Evolutionary conservation across 345 rosid genomes (phyloP).

Genomic region (Hypericum androsaemum): DNA sequence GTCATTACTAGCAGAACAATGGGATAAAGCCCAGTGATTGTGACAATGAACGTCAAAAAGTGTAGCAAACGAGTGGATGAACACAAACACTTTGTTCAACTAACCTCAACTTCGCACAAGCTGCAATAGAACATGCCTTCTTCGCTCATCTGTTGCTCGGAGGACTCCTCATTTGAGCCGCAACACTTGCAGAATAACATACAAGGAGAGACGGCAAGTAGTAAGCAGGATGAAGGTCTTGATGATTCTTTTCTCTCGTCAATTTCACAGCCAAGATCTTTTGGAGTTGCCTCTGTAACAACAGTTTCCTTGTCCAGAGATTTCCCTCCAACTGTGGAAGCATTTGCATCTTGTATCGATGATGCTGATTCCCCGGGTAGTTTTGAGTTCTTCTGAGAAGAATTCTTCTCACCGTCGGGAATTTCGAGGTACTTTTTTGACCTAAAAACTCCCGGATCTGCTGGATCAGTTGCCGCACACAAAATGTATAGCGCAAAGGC

Average conservation of each 20-base stretch:
- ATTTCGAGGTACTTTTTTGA: conserved; percentile 69
- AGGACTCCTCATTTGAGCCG: conserved; percentile 44
- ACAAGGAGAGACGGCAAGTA: conserved; percentile 51
- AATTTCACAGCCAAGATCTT: conserved; percentile 22
- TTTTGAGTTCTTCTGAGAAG: conserved; percentile 41
- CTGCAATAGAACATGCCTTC: conserved; percentile 98
- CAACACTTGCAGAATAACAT: conserved; percentile 49
- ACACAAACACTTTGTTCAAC: conserved; percentile 12
- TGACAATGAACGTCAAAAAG: not conserved
- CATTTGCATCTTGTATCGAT: conserved; percentile 37
- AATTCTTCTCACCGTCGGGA: conserved; percentile 38
- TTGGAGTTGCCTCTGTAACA: conserved; percentile 25
- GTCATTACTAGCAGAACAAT: too few species aligned
- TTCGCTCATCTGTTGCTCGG: conserved; percentile 66
- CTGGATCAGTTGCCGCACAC: conserved; percentile 92
- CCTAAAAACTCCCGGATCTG: conserved; percentile 65
- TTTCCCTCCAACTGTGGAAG: conserved; percentile 40
- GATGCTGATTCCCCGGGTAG: conserved; percentile 53
- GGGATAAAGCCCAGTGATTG: too few species aligned
- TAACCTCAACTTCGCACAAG: conserved; percentile 95
- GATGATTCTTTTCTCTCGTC: conserved; percentile 30
- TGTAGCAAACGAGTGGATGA: conserved; percentile 1
- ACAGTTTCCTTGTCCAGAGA: conserved; percentile 30
- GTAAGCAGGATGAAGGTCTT: conserved; percentile 31
- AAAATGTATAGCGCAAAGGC: conserved; percentile 69